Conservation (phyloP, 306 rosid genomes). For the Datisca glomerata region DNA sequence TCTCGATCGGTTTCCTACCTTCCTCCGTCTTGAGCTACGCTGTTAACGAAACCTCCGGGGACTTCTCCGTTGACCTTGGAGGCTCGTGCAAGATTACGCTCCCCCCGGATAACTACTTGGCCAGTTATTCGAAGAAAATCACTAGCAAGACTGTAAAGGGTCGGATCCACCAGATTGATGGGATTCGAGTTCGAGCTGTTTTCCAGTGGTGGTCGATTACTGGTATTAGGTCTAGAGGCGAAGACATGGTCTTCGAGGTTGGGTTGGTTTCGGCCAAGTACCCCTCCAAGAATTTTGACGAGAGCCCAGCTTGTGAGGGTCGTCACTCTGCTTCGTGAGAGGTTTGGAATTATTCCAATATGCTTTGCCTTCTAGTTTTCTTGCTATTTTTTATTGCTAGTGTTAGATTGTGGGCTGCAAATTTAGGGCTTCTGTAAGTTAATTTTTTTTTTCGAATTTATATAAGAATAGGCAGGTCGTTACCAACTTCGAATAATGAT, state of each 20-base stretch:
- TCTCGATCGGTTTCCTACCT: slow-evolving; percentile 81
- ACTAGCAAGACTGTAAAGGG: slow-evolving; percentile 67
- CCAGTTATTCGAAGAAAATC: slow-evolving; percentile 60
- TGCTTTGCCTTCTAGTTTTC: neutral
- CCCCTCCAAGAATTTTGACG: slow-evolving; percentile 55
- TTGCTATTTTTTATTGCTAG: neutral
- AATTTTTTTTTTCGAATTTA: too few relatives aligned
- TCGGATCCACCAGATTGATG: slow-evolving; percentile 48
- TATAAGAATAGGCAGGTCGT: too few relatives aligned
- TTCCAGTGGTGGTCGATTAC: slow-evolving; percentile 95
- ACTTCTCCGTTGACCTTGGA: slow-evolving; percentile 55
- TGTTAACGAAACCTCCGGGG: slow-evolving; percentile 55
- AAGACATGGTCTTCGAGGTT: slow-evolving; percentile 79
- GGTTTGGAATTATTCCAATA: slow-evolving; percentile 21
- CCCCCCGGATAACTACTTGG: slow-evolving; percentile 88
- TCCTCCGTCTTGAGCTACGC: slow-evolving; percentile 35
- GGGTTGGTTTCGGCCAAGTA: slow-evolving; percentile 77
- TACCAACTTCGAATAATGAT: too few relatives aligned
- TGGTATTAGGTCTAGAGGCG: slow-evolving; percentile 69
- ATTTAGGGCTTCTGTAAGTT: too few relatives aligned
- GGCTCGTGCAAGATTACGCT: slow-evolving; percentile 76
- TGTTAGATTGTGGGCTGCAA: too few relatives aligned
- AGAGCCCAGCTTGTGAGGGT: slow-evolving; percentile 73
- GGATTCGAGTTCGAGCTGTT: slow-evolving; percentile 71
- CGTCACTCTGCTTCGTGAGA: slow-evolving; percentile 57